These are phyloP conservation scores for Penicillium sp. DNA, from an alignment of 2,329 filamentous ascomycete genomes.

Conservation along the genomic window DNA sequence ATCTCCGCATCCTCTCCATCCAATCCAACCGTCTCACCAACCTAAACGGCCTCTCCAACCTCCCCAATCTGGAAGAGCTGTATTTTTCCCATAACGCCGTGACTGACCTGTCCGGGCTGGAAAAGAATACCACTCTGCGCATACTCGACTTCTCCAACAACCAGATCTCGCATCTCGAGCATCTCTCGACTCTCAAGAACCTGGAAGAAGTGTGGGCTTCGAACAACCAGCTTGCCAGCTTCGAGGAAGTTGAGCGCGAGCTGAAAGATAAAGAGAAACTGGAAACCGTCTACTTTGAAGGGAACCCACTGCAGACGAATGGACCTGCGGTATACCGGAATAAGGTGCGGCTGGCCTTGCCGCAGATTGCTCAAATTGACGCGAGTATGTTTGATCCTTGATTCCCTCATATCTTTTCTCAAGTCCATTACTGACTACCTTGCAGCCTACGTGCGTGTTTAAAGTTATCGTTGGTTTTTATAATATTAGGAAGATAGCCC, in stretches of 20 bases:
- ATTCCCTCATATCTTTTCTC: neutral
- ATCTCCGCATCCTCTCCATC: constrained; percentile 82
- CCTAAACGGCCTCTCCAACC: constrained; percentile 67
- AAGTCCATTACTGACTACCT: constrained; percentile 7
- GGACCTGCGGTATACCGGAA: constrained; percentile 85
- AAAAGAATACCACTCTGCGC: constrained; percentile 60
- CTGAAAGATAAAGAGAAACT: constrained; percentile 73
- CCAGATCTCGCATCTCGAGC: constrained; percentile 67
- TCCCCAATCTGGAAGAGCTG: constrained; percentile 77
- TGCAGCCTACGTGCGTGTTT: constrained; percentile 31
- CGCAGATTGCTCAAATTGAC: constrained; percentile 89
- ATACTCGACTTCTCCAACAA: constrained; percentile 90
- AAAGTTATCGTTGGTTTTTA: neutral
- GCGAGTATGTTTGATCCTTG: constrained; percentile 65
- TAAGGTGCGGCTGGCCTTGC: constrained; percentile 82
- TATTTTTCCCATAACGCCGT: constrained; percentile 96
- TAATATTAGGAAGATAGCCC: neutral
- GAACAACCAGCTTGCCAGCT: constrained; percentile 75
- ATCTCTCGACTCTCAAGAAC: constrained; percentile 61
- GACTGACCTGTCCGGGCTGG: constrained; percentile 67
- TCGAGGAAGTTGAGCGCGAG: constrained; percentile 71
- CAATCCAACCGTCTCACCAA: constrained; percentile 88
- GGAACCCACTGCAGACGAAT: constrained; percentile 77
- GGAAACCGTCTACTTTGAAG: constrained; percentile 92
- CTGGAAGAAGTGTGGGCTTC: constrained; percentile 94